Evolutionary conservation across 176 grass and related monocot genomes (phyloP).

Genomic region (Coix lacrymajobi): DNA sequence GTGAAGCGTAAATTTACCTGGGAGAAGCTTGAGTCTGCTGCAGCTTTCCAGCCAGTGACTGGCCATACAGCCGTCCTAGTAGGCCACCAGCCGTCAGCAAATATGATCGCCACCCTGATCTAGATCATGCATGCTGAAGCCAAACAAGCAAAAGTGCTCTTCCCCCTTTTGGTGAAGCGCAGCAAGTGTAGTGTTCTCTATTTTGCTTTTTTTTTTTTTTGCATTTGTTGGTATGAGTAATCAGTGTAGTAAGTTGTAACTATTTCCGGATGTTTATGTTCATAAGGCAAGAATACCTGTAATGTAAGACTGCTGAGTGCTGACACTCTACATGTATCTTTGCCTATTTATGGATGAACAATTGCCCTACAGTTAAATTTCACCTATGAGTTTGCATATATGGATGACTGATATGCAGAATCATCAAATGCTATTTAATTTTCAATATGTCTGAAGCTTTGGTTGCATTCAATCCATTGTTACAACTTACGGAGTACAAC

Average conservation of each 20-base stretch:
- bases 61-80: slow-evolving; percentile 88
- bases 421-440: no score
- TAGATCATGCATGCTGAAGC: slow-evolving; percentile 15
- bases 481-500: no score
- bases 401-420: background rate
- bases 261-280: slow-evolving; percentile 31
- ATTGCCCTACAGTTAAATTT: slow-evolving; percentile 2
- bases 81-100: slow-evolving; percentile 30
- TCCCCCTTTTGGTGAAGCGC: slow-evolving; percentile 28
- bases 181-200: background rate
- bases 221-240: slow-evolving; percentile 15
- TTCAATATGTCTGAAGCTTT: background rate
- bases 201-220: slow-evolving; percentile 1
- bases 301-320: slow-evolving; percentile 19
- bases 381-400: background rate
- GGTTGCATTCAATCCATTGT: background rate
- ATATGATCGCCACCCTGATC: slow-evolving; percentile 28
- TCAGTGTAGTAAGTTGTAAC: slow-evolving; percentile 42
- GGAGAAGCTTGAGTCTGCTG: slow-evolving; percentile 70
- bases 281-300: slow-evolving; percentile 41
- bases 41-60: slow-evolving; percentile 74
- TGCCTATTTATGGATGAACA: slow-evolving; percentile 26
- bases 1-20: slow-evolving; percentile 54
- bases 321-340: slow-evolving; percentile 29
- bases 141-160: background rate